Conservation (phyloP, 768 basidiomycete genomes). For the Mycena floridula region DNA sequence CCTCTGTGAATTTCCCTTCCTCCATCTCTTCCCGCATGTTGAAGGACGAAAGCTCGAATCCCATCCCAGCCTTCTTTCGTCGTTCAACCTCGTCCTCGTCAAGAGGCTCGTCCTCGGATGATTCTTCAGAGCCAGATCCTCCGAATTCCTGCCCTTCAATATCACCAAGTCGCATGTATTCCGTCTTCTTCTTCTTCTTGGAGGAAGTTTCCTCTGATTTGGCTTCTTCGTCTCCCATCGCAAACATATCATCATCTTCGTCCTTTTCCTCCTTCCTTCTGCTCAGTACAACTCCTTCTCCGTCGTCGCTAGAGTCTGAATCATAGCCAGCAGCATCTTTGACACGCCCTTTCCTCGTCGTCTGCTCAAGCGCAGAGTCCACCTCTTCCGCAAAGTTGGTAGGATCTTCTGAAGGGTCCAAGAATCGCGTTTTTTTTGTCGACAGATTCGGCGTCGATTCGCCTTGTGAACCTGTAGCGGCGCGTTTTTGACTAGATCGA, state of each 20-base stretch:
- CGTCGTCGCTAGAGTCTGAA: constrained; percentile 91
- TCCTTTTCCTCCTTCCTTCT: constrained; percentile 58
- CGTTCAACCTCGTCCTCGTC: constrained; percentile 80
- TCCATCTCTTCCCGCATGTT: constrained; percentile 99
- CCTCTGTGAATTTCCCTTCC: constrained; percentile 94
- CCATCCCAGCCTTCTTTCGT: constrained; percentile 83
- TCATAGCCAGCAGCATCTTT: constrained; percentile 83
- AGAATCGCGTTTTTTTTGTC: constrained; percentile 71
- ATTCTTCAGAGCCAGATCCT: constrained; percentile 36
- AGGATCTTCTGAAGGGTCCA: constrained; percentile 72
- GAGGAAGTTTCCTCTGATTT: constrained; percentile 27
- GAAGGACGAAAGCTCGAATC: constrained; percentile 89
- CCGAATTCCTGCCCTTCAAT: constrained; percentile 97
- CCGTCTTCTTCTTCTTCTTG: constrained; percentile 53
- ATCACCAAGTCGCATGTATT: constrained; percentile 83
- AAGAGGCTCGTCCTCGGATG: constrained; percentile 45
- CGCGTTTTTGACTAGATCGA: too few relatives aligned
- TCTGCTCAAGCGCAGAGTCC: constrained; percentile 64
- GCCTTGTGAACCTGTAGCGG: too few relatives aligned
- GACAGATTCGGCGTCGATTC: constrained; percentile 16
- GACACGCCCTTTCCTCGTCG: constrained; percentile 63
- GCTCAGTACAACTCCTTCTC: constrained; percentile 87
- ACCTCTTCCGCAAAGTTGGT: constrained; percentile 74
- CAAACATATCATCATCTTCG: constrained; percentile 80
- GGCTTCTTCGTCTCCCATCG: constrained; percentile 54